These are phyloP conservation scores for Hibiscus tridactylites DNA, from an alignment of 345 rosid species.

Conservation along the genomic window DNA sequence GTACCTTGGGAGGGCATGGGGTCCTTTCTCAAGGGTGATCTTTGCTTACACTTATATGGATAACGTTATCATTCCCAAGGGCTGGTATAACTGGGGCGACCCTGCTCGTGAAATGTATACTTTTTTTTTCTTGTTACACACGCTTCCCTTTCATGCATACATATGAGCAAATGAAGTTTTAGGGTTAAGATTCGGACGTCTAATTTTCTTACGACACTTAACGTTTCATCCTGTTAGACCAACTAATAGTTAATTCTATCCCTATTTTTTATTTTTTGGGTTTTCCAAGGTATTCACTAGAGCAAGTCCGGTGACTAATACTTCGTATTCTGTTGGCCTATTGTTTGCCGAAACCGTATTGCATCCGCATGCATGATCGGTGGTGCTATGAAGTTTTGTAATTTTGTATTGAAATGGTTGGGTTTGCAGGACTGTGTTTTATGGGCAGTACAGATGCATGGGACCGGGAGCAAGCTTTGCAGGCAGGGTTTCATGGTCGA, in stretches of 20 bases:
- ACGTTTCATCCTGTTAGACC: too few species aligned
- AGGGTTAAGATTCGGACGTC: too few species aligned
- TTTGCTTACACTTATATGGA: slow-evolving; percentile 98
- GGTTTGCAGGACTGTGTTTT: slow-evolving; percentile 78
- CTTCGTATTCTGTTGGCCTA: too few species aligned
- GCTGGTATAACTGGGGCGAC: slow-evolving; percentile 97
- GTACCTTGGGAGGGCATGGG: slow-evolving; percentile 94
- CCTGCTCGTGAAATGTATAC: slow-evolving; percentile 30
- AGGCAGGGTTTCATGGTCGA: slow-evolving; percentile 87
- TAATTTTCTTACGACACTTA: too few species aligned
- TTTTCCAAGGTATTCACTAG: too few species aligned
- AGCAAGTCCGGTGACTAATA: too few species aligned
- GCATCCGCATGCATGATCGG: slow-evolving; percentile 3
- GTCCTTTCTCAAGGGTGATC: slow-evolving; percentile 89
- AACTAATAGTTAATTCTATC: too few species aligned
- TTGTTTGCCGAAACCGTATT: not conserved
- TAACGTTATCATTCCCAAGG: slow-evolving; percentile 79
- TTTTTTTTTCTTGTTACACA: not conserved
- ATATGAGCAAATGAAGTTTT: not conserved
- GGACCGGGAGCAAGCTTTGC: slow-evolving; percentile 80
- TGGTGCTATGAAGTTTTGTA: not conserved
- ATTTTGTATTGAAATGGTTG: slow-evolving; percentile 3
- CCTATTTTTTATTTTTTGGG: too few species aligned
- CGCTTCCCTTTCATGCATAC: not conserved
- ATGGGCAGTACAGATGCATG: slow-evolving; percentile 90